phyloP scores from a whole-genome alignment of 495 filamentous ascomycete genomes.

The Penicillium steckii region DNA sequence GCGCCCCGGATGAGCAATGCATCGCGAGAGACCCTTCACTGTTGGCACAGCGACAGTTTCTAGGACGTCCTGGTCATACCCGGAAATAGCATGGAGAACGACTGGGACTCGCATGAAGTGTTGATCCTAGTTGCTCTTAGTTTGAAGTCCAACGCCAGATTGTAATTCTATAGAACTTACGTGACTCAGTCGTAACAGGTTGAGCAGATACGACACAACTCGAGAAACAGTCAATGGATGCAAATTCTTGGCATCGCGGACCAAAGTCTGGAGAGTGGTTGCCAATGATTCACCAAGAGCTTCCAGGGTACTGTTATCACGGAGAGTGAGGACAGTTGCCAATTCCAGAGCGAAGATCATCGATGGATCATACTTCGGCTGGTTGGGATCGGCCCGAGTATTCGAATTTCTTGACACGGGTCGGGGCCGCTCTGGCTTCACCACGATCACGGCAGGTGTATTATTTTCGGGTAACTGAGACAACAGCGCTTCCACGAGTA shows the following conservation, averaged over 20 bases:
- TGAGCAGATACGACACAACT: slow-evolving; percentile 82
- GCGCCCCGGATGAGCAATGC: slow-evolving; percentile 70
- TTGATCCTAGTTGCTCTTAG: slow-evolving; percentile 67
- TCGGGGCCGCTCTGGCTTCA: slow-evolving; percentile 76
- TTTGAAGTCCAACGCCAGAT: not conserved
- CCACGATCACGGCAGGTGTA: slow-evolving; percentile 76
- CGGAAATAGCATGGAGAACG: slow-evolving; percentile 85
- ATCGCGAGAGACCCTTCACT: slow-evolving; percentile 75
- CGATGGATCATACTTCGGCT: slow-evolving; percentile 77
- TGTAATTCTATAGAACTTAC: slow-evolving; percentile 48
- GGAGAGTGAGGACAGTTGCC: slow-evolving; percentile 78
- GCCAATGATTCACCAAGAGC: slow-evolving; percentile 74
- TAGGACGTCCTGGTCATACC: slow-evolving; percentile 73
- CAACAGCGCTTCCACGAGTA: slow-evolving; percentile 70
- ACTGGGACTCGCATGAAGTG: slow-evolving; percentile 91
- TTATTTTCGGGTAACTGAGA: slow-evolving; percentile 84
- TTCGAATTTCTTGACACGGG: slow-evolving; percentile 45
- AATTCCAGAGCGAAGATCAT: slow-evolving; percentile 87
- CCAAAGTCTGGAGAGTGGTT: slow-evolving; percentile 73
- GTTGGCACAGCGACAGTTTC: slow-evolving; percentile 72
- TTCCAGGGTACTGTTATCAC: slow-evolving; percentile 69
- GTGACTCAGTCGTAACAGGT: slow-evolving; percentile 80
- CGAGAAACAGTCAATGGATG: slow-evolving; percentile 81
- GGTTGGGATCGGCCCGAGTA: slow-evolving; percentile 48
- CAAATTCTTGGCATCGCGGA: slow-evolving; percentile 73